phyloP scores from a whole-genome alignment of 108 stramenopile genomes.

The Fistulifera pelliculosa region DNA sequence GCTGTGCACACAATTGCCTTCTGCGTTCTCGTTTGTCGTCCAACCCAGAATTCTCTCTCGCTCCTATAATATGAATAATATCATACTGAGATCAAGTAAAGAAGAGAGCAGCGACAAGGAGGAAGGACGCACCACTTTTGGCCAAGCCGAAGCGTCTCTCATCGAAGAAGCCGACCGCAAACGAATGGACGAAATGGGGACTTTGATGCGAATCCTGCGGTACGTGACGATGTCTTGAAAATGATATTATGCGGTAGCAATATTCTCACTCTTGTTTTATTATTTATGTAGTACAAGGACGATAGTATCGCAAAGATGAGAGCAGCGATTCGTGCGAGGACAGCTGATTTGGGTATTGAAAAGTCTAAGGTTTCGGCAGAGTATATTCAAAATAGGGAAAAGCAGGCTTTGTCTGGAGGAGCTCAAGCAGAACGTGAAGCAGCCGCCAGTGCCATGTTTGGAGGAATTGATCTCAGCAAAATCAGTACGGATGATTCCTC shows the following conservation, averaged over 20 bases:
- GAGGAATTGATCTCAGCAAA: conserved; percentile 46
- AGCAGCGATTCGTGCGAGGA: conserved; percentile 54
- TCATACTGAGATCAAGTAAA: too few relatives aligned
- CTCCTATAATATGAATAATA: too few relatives aligned
- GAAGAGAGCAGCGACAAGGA: background rate
- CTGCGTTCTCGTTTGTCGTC: too few relatives aligned
- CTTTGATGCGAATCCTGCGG: conserved; percentile 30
- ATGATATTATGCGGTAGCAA: too few relatives aligned
- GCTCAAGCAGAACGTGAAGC: background rate
- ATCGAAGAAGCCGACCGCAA: conserved; percentile 24
- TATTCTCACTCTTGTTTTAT: too few relatives aligned
- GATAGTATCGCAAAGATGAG: conserved; percentile 47
- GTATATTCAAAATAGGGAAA: conserved; percentile 41
- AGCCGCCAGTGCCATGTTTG: conserved; percentile 9
- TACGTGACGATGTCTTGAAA: conserved; percentile 3
- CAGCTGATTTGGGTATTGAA: conserved; percentile 54
- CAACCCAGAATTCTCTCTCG: too few relatives aligned
- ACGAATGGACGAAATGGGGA: conserved; percentile 31
- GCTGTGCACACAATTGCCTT: too few relatives aligned
- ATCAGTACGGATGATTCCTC: conserved; percentile 20
- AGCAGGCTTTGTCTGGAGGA: conserved; percentile 28
- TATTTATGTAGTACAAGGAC: conserved; percentile 33
- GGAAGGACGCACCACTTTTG: conserved; percentile 11
- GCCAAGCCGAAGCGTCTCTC: conserved; percentile 25
- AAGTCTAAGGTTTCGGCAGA: conserved; percentile 49